Evolutionary conservation across 148 eudicot genomes (phyloP).

Genomic region (Camellia japonica): DNA sequence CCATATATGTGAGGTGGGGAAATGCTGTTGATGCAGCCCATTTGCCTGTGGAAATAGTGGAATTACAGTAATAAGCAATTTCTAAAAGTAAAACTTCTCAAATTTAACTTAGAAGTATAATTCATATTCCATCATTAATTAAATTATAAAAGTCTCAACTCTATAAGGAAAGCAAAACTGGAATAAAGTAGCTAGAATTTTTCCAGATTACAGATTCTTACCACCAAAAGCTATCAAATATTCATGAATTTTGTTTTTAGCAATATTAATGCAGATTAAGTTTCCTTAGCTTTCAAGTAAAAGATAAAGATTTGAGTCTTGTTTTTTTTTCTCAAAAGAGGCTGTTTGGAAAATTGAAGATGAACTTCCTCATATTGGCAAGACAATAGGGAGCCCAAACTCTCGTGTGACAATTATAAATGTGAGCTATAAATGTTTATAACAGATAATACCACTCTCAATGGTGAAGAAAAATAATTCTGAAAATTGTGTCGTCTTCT

Average conservation of each 20-base stretch:
- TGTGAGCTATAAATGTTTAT: not conserved
- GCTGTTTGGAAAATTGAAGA: not conserved
- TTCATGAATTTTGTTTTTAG: too few species aligned
- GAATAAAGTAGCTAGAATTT: too few species aligned
- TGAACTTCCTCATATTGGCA: not conserved
- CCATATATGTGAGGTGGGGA: not conserved
- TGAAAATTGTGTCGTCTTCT: not conserved
- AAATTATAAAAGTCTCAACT: too few species aligned
- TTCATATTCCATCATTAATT: too few species aligned
- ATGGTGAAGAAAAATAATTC: not conserved
- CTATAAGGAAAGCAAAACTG: too few species aligned
- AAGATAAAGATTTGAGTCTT: not conserved
- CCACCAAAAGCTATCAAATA: too few species aligned
- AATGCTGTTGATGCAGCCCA: not conserved
- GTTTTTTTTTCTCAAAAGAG: not conserved
- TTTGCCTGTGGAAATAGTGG: not conserved
- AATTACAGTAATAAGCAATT: not conserved
- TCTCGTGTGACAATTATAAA: not conserved
- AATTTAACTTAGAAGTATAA: not conserved
- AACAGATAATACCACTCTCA: too few species aligned
- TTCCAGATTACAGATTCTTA: too few species aligned
- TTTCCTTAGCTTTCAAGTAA: too few species aligned
- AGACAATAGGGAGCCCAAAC: not conserved
- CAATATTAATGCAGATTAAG: too few species aligned
- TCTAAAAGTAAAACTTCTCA: not conserved